Conservation (phyloP, 495 filamentous ascomycete genomes). For the Evernia prunastri region DNA sequence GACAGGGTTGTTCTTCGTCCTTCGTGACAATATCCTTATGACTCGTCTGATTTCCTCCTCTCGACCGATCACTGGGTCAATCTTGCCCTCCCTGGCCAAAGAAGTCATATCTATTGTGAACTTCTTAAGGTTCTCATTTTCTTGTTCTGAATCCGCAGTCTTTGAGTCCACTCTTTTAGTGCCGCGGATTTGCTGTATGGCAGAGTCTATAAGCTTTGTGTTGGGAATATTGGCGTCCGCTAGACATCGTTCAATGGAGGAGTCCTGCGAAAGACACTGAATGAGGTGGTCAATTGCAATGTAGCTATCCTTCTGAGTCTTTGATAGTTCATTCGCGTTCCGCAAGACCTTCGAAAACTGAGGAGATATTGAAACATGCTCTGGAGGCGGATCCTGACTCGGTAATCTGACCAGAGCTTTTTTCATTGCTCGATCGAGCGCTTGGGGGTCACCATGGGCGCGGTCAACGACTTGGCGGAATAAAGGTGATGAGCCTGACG, state of each 20-base stretch:
- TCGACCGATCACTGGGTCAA: constrained; percentile 94
- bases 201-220: constrained; percentile 77
- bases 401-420: constrained; percentile 84
- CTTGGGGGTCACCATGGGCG: constrained; percentile 85
- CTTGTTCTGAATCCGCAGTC: constrained; percentile 83
- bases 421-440: constrained; percentile 81
- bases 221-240: constrained; percentile 90
- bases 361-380: constrained; percentile 72
- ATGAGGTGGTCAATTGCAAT: constrained; percentile 94
- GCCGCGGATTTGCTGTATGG: constrained; percentile 82
- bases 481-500: constrained; percentile 54
- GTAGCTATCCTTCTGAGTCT: constrained; percentile 91
- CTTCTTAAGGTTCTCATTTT: constrained; percentile 90
- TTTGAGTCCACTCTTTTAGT: constrained; percentile 89
- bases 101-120: constrained; percentile 97
- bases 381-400: constrained; percentile 90
- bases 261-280: constrained; percentile 70
- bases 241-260: constrained; percentile 61
- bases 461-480: constrained; percentile 92
- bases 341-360: constrained; percentile 74
- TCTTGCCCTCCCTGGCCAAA: constrained; percentile 90
- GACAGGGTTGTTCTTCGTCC: constrained; percentile 98
- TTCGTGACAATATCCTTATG: constrained; percentile 82
- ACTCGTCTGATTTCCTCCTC: constrained; percentile 96
- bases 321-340: constrained; percentile 80